Base-by-base conservation (phyloP, 352 stramenopile genomes). In the Pythium aristosporum region DNA sequence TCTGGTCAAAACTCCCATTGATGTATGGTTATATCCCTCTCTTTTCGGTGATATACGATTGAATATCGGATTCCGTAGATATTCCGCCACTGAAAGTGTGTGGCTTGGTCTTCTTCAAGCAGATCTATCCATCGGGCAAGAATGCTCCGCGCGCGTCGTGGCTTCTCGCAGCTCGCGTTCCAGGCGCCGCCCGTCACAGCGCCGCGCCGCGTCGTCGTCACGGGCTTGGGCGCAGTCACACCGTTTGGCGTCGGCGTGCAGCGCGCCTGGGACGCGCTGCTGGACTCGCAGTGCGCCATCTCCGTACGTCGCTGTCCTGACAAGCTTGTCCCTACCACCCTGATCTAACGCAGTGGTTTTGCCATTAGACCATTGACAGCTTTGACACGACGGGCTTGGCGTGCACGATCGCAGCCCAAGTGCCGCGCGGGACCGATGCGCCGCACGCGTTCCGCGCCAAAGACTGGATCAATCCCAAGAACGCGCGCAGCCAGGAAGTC, bases 201-300 rank as follows among this genome's bases (percentile, higher is more conserved):
- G 12, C 85, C 64, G 32, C 81, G 92, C 7, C 85, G 91, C 23
- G 94, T 98, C 16, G 94, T 98, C 6, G 88, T 98, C 16, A 98
- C 94, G 32, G 94, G 94, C 9, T 49, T 98, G 11, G 94, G 94
- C 18, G 85, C 91, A 7, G 89, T 98, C 48, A 97, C 88, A 23
- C 94, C 94, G 1, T 91, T 97, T 47, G 94, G 90, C 37, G 80
- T 97, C 11, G 88, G 91, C 41, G 80, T 97, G 18, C 61, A 84
- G 53, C 76, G 73, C 49, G 86, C 86, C 20, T 98, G 90, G 89
- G 74, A 96, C 15, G 77, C 79, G 44, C 66, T 98, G 28, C 64
- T 98, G 23, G 66, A 74, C 39, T 90, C 89, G 25, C 67, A 89
- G 56, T 94, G 74, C 48, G 92, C 84, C 36, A 85, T 98, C 53